Evolutionary conservation across 2,329 filamentous ascomycete species (phyloP).

Genomic region (Ciborinia camelliae): DNA sequence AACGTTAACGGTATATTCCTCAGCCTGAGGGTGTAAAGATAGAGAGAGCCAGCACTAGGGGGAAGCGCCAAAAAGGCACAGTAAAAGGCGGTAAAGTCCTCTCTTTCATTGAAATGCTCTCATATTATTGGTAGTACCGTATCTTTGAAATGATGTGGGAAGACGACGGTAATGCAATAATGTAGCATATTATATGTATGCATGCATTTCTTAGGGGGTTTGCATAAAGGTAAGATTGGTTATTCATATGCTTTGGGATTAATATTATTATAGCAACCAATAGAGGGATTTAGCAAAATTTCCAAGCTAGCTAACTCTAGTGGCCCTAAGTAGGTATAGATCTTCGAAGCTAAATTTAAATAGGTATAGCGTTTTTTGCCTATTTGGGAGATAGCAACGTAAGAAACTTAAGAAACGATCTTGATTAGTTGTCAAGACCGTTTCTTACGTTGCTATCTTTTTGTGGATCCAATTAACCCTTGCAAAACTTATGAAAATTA

Average conservation of each 20-base stretch:
- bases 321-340: too few species aligned
- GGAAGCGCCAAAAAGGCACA: slow-evolving; percentile 8
- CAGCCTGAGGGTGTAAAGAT: background rate
- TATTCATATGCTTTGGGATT: background rate
- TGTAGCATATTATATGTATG: too few species aligned
- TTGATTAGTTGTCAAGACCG: too few species aligned
- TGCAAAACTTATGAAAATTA: too few species aligned
- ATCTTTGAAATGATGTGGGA: background rate
- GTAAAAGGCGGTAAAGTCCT: slow-evolving; percentile 6
- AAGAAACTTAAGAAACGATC: too few species aligned
- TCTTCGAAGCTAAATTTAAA: too few species aligned
- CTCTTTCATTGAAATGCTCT: background rate
- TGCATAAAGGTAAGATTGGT: slow-evolving; percentile 18
- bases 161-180: slow-evolving; percentile 12
- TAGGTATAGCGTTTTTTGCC: too few species aligned
- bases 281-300: too few species aligned
- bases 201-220: slow-evolving; percentile 4
- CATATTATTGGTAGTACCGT: background rate
- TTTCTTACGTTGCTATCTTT: too few species aligned
- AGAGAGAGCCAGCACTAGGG: background rate
- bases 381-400: too few species aligned
- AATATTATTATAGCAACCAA: slow-evolving; percentile 3
- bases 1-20: slow-evolving; percentile 3
- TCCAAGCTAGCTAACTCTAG: too few species aligned
- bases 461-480: too few species aligned